These are phyloP conservation scores for Gaeumannomyces sp. DNA, from an alignment of 2,329 filamentous ascomycete species.

Conservation along the genomic window DNA sequence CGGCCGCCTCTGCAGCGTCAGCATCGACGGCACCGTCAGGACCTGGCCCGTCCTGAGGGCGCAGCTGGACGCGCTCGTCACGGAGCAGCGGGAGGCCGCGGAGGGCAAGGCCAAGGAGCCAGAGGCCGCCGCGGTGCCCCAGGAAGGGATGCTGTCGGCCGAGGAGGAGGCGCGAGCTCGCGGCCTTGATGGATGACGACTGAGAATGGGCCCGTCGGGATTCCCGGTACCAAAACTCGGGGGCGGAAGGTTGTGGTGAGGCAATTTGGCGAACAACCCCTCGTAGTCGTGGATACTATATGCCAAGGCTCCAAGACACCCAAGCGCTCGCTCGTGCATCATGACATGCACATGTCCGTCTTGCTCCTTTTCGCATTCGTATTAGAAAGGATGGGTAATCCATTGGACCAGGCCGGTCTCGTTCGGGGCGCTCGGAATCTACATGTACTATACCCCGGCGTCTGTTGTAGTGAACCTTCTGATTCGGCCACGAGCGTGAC, in stretches of 20 bases:
- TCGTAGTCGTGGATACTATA: constrained; percentile 18
- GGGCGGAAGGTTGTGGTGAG: not conserved
- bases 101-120: constrained; percentile 36
- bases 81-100: constrained; percentile 45
- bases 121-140: constrained; percentile 34
- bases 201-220: not conserved
- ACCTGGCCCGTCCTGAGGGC: constrained; percentile 70
- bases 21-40: constrained; percentile 84
- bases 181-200: constrained; percentile 81
- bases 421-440: not conserved
- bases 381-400: not conserved
- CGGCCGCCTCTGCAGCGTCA: constrained; percentile 65
- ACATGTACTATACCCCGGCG: not conserved
- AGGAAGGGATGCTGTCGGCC: constrained; percentile 59
- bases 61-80: constrained; percentile 43
- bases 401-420: not conserved
- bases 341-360: not conserved
- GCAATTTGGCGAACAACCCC: not conserved
- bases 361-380: not conserved
- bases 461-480: not conserved
- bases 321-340: not conserved
- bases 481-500: not conserved
- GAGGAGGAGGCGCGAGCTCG: constrained; percentile 90
- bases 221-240: not conserved
- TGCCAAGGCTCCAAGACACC: no score